Conservation (phyloP, 225 moss, liverwort and hornwort genomes). For the Asterella californica region DNA sequence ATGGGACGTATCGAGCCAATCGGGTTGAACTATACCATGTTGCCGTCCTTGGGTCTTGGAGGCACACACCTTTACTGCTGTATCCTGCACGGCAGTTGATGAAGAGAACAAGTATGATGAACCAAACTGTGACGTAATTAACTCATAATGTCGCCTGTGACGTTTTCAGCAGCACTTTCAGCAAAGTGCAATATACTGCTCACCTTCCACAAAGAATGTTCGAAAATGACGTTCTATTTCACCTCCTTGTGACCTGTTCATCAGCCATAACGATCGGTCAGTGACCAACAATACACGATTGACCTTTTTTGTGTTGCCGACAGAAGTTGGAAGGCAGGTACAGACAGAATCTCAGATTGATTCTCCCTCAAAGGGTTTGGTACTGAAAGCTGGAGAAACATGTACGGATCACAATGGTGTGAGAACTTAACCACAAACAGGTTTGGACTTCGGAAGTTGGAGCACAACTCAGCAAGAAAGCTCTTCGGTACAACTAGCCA, state of each 20-base stretch:
- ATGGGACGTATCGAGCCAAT: neutral
- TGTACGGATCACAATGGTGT: neutral
- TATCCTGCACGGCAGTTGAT: neutral
- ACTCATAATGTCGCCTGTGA: neutral
- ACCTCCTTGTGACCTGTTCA: neutral
- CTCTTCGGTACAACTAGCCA: neutral
- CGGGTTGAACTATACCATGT: neutral
- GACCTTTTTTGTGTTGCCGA: neutral
- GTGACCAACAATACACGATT: neutral
- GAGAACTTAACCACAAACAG: neutral
- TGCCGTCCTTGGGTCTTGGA: neutral
- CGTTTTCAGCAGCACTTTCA: neutral
- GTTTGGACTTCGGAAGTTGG: neutral
- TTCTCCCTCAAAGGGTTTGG: neutral
- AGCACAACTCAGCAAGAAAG: neutral
- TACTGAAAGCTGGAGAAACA: neutral
- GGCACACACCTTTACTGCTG: neutral
- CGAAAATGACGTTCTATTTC: neutral
- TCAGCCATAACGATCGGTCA: neutral
- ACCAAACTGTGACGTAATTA: neutral
- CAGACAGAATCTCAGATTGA: neutral
- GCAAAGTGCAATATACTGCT: too few relatives aligned
- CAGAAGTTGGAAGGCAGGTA: neutral
- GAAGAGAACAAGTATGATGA: neutral
- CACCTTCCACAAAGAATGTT: neutral